Evolutionary conservation across 169 alveolate species (phyloP).

Genomic region (Plasmodium gaboni): DNA sequence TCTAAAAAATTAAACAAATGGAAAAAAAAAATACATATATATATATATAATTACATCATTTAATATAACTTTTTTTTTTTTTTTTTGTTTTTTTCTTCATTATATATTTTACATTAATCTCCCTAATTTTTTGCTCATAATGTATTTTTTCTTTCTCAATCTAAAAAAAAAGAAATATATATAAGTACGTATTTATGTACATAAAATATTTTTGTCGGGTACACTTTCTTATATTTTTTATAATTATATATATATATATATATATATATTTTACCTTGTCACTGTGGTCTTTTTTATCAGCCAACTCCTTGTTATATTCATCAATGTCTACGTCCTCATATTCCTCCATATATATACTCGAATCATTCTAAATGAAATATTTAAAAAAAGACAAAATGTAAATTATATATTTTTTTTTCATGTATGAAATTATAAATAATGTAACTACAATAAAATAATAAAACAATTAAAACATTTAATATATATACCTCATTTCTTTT

Average conservation of each 20-base stretch:
- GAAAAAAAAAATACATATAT: background rate
- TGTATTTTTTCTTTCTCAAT: slow-evolving; percentile 60
- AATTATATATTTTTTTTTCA: background rate
- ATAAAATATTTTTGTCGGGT: background rate
- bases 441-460: background rate
- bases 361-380: slow-evolving; percentile 18
- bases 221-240: background rate
- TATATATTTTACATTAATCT: slow-evolving; percentile 40
- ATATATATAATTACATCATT: background rate
- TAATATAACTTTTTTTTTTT: slow-evolving; percentile 1
- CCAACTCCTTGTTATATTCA: slow-evolving; percentile 48
- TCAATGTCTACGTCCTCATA: slow-evolving; percentile 71
- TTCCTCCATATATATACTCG: slow-evolving; percentile 70
- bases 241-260: too few species aligned
- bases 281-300: slow-evolving; percentile 21
- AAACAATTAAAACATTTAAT: background rate
- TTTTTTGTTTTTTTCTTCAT: background rate
- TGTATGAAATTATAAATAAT: background rate
- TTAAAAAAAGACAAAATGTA: background rate
- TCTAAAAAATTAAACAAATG: slow-evolving; percentile 13
- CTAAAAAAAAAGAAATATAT: slow-evolving; percentile 15
- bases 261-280: slow-evolving; percentile 29
- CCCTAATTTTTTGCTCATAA: slow-evolving; percentile 60
- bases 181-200: background rate
- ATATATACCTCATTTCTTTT: slow-evolving; percentile 67